A percentile compares a stretch with the other conserved stretches of the same genome.
Conservation (phyloP, 2,329 filamentous ascomycete genomes). For the Paraconiothyrium brasiliense region DNA sequence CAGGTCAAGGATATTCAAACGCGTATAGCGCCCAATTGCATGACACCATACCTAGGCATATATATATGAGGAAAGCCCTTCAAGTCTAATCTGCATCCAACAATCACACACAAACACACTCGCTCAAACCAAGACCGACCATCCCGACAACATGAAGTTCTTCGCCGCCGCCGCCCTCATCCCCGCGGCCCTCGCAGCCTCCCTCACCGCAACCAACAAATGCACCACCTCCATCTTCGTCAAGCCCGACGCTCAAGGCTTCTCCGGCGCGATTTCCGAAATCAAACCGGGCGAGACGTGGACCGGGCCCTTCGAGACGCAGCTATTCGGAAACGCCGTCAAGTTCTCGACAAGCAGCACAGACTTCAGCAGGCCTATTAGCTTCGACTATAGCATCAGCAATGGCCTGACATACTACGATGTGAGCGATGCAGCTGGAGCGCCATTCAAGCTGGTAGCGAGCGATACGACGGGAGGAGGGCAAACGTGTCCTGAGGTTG, state of each 20-base stretch:
- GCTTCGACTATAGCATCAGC: not conserved
- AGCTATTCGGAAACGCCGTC: not conserved
- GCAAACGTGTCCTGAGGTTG: not conserved
- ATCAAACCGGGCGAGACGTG: not conserved
- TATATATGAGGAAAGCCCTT: not conserved
- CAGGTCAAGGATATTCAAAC: not conserved
- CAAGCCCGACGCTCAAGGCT: conserved; percentile 1
- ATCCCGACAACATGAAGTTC: not conserved
- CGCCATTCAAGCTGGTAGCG: not conserved
- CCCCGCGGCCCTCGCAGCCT: not conserved
- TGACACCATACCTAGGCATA: not conserved
- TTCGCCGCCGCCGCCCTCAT: not conserved
- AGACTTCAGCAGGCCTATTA: not conserved
- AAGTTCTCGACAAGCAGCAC: not conserved
- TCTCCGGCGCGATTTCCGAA: not conserved
- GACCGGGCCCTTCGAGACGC: not conserved
- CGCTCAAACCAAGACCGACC: not conserved
- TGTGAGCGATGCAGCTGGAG: not conserved
- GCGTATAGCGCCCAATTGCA: not conserved
- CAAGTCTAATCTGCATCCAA: not conserved
- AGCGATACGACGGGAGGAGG: not conserved
- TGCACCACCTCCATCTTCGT: conserved; percentile 1
- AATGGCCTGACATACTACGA: not conserved
- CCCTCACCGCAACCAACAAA: not conserved
- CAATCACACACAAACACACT: not conserved